These are phyloP conservation scores for Limonomyces culmigenus DNA, from an alignment of 1,284 basidiomycete genomes.

Conservation along the genomic window DNA sequence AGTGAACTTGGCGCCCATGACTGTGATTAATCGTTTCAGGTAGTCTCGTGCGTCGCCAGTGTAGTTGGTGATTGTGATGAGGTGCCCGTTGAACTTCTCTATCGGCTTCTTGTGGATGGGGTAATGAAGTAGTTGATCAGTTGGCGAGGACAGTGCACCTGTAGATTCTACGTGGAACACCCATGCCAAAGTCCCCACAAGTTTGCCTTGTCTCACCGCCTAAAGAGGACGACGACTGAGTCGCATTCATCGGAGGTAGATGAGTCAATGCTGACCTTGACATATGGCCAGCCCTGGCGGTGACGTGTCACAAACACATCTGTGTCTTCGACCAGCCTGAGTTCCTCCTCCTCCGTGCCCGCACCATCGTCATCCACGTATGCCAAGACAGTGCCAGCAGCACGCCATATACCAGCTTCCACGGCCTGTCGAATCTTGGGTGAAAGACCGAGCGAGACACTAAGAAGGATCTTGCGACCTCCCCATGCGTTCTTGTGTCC, in stretches of 20 bases:
- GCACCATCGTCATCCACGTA: constrained; percentile 17
- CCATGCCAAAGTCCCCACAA: constrained; percentile 70
- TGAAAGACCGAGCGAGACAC: constrained; percentile 32
- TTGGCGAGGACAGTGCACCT: constrained; percentile 44
- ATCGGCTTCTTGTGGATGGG: constrained; percentile 28
- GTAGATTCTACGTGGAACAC: constrained; percentile 59
- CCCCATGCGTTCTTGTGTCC: constrained; percentile 19
- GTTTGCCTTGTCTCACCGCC: constrained; percentile 45
- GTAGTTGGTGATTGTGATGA: constrained; percentile 78
- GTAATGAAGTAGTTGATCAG: constrained; percentile 46
- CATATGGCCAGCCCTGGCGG: constrained; percentile 51
- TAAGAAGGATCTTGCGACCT: constrained; percentile 41
- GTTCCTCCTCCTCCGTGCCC: constrained; percentile 17
- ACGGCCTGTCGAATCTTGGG: constrained; percentile 32
- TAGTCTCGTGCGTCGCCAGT: constrained; percentile 74
- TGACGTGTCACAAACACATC: constrained; percentile 59
- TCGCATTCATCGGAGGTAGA: constrained; percentile 7
- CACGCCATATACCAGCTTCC: constrained; percentile 34
- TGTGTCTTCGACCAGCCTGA: constrained; percentile 26
- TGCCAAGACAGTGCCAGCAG: constrained; percentile 35
- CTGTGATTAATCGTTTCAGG: constrained; percentile 62
- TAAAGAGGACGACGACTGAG: constrained; percentile 2
- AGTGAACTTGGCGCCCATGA: constrained; percentile 69
- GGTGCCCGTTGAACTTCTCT: constrained; percentile 20
- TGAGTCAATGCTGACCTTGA: constrained; percentile 25